A percentile compares a stretch with the other conserved stretches of the same genome.
phyloP scores from a whole-genome alignment of 768 basidiomycete species.

The Sutorius australiensis region DNA sequence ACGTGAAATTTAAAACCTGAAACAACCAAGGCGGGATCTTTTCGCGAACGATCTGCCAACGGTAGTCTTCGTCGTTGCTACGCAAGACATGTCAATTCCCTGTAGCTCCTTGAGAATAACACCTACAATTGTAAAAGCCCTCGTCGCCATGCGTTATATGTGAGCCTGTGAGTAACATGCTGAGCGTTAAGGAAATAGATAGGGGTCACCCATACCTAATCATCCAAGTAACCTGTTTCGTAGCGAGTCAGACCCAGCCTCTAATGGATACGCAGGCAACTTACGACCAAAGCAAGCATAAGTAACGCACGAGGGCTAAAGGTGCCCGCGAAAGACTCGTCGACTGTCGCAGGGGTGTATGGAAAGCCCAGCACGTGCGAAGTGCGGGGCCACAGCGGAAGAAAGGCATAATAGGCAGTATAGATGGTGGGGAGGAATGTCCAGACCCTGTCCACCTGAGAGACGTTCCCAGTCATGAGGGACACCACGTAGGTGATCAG shows the following conservation, averaged over 20 bases:
- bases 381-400: constrained; percentile 53
- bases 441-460: constrained; percentile 84
- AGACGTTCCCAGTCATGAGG: constrained; percentile 71
- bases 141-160: constrained; percentile 79
- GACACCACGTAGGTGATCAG: constrained; percentile 54
- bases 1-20: constrained; percentile 57
- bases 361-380: constrained; percentile 44
- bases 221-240: constrained; percentile 52
- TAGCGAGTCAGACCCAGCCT: neutral
- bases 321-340: constrained; percentile 32
- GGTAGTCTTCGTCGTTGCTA: constrained; percentile 86
- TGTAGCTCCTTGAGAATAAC: neutral
- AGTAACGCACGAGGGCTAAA: constrained; percentile 71
- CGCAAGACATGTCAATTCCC: neutral
- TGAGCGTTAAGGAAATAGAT: constrained; percentile 19
- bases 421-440: constrained; percentile 80
- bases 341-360: constrained; percentile 48
- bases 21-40: constrained; percentile 53
- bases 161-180: constrained; percentile 42
- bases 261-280: constrained; percentile 14
- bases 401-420: constrained; percentile 74
- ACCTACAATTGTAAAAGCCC: constrained; percentile 73
- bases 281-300: constrained; percentile 66
- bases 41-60: constrained; percentile 76
- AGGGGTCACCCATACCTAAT: constrained; percentile 38